Evolutionary conservation across 352 stramenopile genomes (phyloP).

Genomic region (Globisporangium polare): DNA sequence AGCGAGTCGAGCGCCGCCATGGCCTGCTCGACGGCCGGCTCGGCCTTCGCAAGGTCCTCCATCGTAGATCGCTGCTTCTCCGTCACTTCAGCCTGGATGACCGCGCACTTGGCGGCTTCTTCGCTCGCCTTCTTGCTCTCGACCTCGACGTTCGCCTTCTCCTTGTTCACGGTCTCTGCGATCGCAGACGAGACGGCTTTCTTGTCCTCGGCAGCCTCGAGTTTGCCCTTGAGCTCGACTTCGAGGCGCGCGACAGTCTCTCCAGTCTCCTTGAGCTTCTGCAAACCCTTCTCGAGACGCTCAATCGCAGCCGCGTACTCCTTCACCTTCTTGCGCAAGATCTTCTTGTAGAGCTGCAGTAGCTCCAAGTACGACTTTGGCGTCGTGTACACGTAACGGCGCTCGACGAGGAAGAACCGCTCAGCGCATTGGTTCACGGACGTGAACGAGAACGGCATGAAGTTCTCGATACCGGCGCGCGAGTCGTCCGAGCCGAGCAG

Average conservation of each 20-base stretch:
- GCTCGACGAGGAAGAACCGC: slow-evolving; percentile 88
- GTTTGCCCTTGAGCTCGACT: slow-evolving; percentile 93
- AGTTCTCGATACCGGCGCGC: slow-evolving; percentile 89
- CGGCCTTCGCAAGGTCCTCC: slow-evolving; percentile 93
- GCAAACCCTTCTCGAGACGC: slow-evolving; percentile 89
- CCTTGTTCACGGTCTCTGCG: slow-evolving; percentile 92
- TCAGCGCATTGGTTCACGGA: slow-evolving; percentile 91
- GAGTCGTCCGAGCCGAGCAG: slow-evolving; percentile 79
- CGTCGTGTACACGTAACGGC: slow-evolving; percentile 93
- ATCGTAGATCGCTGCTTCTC: slow-evolving; percentile 89
- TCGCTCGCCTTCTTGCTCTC: slow-evolving; percentile 93
- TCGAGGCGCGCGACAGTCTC: slow-evolving; percentile 92
- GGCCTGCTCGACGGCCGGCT: slow-evolving; percentile 92
- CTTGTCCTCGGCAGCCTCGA: slow-evolving; percentile 95
- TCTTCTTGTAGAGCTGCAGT: slow-evolving; percentile 93
- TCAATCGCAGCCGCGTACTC: slow-evolving; percentile 89
- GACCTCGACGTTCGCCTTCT: slow-evolving; percentile 94
- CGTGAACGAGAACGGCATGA: slow-evolving; percentile 95
- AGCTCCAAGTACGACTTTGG: slow-evolving; percentile 95
- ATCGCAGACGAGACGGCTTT: slow-evolving; percentile 93
- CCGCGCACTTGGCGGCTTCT: slow-evolving; percentile 90
- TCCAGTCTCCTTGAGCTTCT: slow-evolving; percentile 92
- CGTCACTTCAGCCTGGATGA: slow-evolving; percentile 93
- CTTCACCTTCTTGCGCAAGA: slow-evolving; percentile 89
- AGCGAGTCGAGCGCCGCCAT: slow-evolving; percentile 95